Base-by-base conservation (phyloP, 768 basidiomycete species). In the Tylopilus intermedius region DNA sequence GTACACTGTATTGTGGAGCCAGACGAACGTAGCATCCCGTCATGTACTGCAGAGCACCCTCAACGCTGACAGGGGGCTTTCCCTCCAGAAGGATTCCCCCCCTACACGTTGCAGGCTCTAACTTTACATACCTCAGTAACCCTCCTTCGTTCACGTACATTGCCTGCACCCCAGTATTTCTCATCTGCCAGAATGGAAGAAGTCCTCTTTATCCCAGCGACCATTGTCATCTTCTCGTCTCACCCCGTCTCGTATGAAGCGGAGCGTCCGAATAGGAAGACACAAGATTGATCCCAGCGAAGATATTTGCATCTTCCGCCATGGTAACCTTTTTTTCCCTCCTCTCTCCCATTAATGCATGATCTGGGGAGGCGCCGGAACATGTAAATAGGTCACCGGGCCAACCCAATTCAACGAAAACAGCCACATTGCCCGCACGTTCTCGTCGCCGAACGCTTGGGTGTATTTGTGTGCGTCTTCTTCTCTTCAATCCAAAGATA, bases 71-170 rank as follows among this genome's bases (percentile, higher is more conserved):
- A 44, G 50, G 48, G 13, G 41, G 18, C 4, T 40, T 21, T 39
- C 18, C 18, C 18, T 18, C 18, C 24, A 33, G 33, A 33, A 49
- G 18, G 54, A 61, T 61, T 48, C 46, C 37, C 53, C 18, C 45
- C 13, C 14, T 52, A 59, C 58, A 61, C 55, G 59, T 61, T 59
- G 59, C 29, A 18, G 33, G 8, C 48, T 49, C 47, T 10, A 55
- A 38, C 30, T 42, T 14, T 5, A 33, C 33, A 33, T 33, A 2
- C 33, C 24, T 21, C 13, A 22, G 35, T 22, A 11, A 11, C 49
- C 35, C 49, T 32, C 26, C 21, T 14, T n/a, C 37, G 30, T 48
- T 49, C 56, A 49, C 45, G 22, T 30, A 58, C 51, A 38, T 33
- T 6, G 32, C 49, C 45, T 24, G 24, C 24, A 32, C 6, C 18